Evolutionary conservation across 106 monocot genomes (phyloP).

Genomic region (Hemerocallis citrina): DNA sequence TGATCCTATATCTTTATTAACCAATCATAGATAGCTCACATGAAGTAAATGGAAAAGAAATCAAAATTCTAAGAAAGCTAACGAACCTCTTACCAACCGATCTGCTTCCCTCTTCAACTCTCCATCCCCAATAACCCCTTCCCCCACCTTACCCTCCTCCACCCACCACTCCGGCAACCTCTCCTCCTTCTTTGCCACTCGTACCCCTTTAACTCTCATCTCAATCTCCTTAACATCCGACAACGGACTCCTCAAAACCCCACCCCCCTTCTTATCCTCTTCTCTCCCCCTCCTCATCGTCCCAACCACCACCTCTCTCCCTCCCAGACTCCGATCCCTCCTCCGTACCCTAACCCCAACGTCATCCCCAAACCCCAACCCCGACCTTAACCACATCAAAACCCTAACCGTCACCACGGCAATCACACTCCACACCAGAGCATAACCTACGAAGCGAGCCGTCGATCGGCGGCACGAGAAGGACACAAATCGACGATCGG

Average conservation of each 20-base stretch:
- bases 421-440: constrained; percentile 31
- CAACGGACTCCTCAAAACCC: constrained; percentile 28
- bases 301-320: constrained; percentile 82
- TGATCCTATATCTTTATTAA: no score
- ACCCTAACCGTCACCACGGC: constrained; percentile 23
- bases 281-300: constrained; percentile 15
- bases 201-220: constrained; percentile 1
- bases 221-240: constrained; percentile 12
- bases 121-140: constrained; percentile 15
- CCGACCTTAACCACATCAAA: constrained; percentile 23
- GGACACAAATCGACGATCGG: constrained; percentile 28
- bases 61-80: neutral
- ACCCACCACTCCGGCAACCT: constrained; percentile 82
- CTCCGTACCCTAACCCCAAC: constrained; percentile 15
- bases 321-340: constrained; percentile 86
- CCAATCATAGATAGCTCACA: no score
- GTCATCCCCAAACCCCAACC: constrained; percentile 13
- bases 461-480: constrained; percentile 77
- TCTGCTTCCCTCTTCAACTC: constrained; percentile 47
- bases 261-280: constrained; percentile 1
- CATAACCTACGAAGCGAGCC: constrained; percentile 31
- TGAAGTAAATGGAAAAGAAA: no score
- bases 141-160: neutral
- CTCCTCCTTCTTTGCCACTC: constrained; percentile 14
- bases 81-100: constrained; percentile 84